Evolutionary conservation across 2,329 filamentous ascomycete genomes (phyloP), one percentile per base, ranked within the genome.

Genomic region (Chaetomiaceae sp.): DNA sequence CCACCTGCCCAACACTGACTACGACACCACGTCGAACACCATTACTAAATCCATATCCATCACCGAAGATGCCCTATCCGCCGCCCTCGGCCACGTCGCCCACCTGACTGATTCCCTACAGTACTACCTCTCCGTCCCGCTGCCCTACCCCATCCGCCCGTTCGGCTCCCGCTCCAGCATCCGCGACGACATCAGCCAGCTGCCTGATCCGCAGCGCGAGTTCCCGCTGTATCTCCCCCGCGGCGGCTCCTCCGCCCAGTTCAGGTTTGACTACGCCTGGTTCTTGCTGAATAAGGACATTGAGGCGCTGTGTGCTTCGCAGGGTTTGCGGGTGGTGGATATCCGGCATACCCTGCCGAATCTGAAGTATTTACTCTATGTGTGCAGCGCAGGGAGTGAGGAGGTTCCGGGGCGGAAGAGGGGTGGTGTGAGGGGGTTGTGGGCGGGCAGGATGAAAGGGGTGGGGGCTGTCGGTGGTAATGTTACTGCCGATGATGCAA

Each of bases 221-320:
- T 99, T 95, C 63, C 94, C 94, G 0, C 78, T 99, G 0, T 91
- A 91, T 69, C 66, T 82, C 0, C 77, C 77, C 0, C 71, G 78
- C 2, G 79, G 80, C 14, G 80, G 79, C 70, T 87, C 73, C n/a
- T 79, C 65, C 2, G 82, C 90, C 0, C 83, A 90, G 41, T 97
- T 92, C 73, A 85, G 92, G 2, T 97, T 97, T 69, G 92, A 97
- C 63, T 99, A 97, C 67, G 94, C 79, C 10, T 94, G 96, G 66
- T 99, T 97, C 64, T 74, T 97, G n/a, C 78, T 99, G 13, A 97
- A 97, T 73, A 96, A 97, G 71, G 77, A 97, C 65, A 91, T 99
- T 51, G 91, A 97, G 62, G 71, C 76, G 0, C 73, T 86, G 3
- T 85, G 82, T 55, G 72, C 75, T 3, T 75, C 77, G 1, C 84